A percentile compares a stretch with the other conserved stretches of the same genome.
phyloP scores from a whole-genome alignment of 2,329 filamentous ascomycete genomes.

The Scytalidium lignicola region DNA sequence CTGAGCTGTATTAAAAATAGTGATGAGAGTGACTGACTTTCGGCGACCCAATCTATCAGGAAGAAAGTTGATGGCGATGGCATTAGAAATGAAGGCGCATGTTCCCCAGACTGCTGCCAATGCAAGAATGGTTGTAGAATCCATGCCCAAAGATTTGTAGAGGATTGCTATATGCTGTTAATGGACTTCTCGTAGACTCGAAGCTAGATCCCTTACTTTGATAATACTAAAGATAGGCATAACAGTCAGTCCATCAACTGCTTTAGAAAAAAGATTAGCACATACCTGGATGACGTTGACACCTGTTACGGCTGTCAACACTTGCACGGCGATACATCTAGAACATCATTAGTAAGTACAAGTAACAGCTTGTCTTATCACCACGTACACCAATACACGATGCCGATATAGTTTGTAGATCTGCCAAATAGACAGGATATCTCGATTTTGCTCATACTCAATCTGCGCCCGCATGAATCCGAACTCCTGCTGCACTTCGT shows the following conservation, averaged over 20 bases:
- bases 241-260: not conserved
- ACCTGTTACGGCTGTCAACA: conserved; percentile 50
- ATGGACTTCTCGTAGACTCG: not conserved
- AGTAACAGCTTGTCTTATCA: not conserved
- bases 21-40: conserved; percentile 30
- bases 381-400: conserved; percentile 40
- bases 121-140: conserved; percentile 42
- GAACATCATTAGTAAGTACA: conserved; percentile 8
- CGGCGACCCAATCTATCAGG: conserved; percentile 53
- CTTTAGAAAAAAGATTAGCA: not conserved
- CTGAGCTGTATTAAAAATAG: not conserved
- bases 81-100: conserved; percentile 43
- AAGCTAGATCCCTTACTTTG: conserved; percentile 11
- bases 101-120: conserved; percentile 50
- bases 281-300: conserved; percentile 49
- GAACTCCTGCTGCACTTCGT: conserved; percentile 45
- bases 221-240: conserved; percentile 24
- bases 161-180: conserved; percentile 35
- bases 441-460: conserved; percentile 50
- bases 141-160: conserved; percentile 48
- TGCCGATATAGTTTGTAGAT: conserved; percentile 46
- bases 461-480: conserved; percentile 47
- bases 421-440: conserved; percentile 45
- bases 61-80: conserved; percentile 45
- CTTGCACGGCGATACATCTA: conserved; percentile 47